phyloP scores from a whole-genome alignment of 768 basidiomycete species.

The Leccinum rimulosum region DNA sequence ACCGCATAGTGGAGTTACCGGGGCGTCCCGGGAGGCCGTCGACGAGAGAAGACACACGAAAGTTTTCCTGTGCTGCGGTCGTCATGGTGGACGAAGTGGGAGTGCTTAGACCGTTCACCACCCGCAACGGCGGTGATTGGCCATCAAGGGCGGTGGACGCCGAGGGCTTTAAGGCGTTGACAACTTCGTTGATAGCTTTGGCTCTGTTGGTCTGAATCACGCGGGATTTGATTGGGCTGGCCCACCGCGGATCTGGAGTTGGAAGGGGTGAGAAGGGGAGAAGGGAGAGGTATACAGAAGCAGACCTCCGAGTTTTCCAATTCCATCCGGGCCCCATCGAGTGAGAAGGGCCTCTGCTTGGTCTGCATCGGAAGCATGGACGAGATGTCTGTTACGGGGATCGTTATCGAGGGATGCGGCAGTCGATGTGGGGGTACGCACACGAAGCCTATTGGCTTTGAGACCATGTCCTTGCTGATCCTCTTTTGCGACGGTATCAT shows the following conservation, averaged over 20 bases:
- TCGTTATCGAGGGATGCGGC: slow-evolving; percentile 11
- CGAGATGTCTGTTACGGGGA: slow-evolving; percentile 61
- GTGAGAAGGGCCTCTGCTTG: slow-evolving; percentile 84
- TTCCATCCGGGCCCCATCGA: slow-evolving; percentile 85
- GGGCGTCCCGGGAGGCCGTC: slow-evolving; percentile 53
- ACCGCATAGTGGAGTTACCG: slow-evolving; percentile 59
- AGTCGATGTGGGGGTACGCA: slow-evolving; percentile 42
- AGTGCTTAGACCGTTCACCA: slow-evolving; percentile 75
- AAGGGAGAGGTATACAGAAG: slow-evolving; percentile 11
- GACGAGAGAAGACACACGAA: slow-evolving; percentile 40
- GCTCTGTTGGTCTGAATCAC: slow-evolving; percentile 67
- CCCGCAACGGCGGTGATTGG: slow-evolving; percentile 58
- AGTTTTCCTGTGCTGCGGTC: slow-evolving; percentile 72
- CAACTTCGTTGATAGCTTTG: slow-evolving; percentile 73
- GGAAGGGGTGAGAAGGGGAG: slow-evolving; percentile 23
- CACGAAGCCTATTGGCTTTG: slow-evolving; percentile 79
- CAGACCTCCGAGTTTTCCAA: slow-evolving; percentile 86
- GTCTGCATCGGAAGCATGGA: slow-evolving; percentile 89
- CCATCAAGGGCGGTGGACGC: slow-evolving; percentile 41
- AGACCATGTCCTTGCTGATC: slow-evolving; percentile 89
- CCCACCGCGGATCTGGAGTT: slow-evolving; percentile 79
- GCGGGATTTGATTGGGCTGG: slow-evolving; percentile 79
- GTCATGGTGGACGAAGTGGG: slow-evolving; percentile 70
- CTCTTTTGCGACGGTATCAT: slow-evolving; percentile 56
- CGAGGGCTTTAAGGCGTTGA: slow-evolving; percentile 64